phyloP scores from a whole-genome alignment of 2,329 filamentous ascomycete genomes.

The Hawksworthiomyces lignivorus region DNA sequence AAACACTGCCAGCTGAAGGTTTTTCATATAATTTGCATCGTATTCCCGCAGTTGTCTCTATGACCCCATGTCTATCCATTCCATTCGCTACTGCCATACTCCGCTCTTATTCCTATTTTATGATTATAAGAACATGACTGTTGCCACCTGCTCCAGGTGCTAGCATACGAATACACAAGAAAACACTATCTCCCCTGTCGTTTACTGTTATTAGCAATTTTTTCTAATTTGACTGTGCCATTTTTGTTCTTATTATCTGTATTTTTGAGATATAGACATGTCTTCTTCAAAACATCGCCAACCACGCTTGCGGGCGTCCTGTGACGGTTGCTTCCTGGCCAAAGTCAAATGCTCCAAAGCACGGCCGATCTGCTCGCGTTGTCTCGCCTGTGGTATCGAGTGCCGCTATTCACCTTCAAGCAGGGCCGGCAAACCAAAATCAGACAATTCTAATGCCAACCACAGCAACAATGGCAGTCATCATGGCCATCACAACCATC shows the following conservation, averaged over 20 bases:
- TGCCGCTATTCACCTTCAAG: slow-evolving; percentile 47
- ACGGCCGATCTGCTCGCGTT: slow-evolving; percentile 45
- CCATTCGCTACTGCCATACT: no score
- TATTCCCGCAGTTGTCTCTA: no score
- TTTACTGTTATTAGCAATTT: no score
- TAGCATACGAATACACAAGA: no score
- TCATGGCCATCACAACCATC: not conserved
- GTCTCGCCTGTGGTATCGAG: slow-evolving; percentile 39
- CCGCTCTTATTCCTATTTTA: no score
- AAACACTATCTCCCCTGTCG: no score
- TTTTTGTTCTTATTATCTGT: not conserved
- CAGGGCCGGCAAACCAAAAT: slow-evolving; percentile 41
- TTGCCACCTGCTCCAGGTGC: no score
- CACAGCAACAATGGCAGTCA: slow-evolving; percentile 6
- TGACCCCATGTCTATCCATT: no score
- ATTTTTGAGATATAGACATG: no score
- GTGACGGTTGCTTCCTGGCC: slow-evolving; percentile 47
- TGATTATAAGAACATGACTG: no score
- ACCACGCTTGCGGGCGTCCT: slow-evolving; percentile 30
- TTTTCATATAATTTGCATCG: no score
- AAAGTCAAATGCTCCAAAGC: slow-evolving; percentile 50
- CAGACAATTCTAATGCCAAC: slow-evolving; percentile 24
- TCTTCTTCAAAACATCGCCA: slow-evolving; percentile 21
- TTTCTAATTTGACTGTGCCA: not conserved
- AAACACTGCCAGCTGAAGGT: no score